Conservation (phyloP, 768 basidiomycete genomes). For the Termitomyces sp. region DNA sequence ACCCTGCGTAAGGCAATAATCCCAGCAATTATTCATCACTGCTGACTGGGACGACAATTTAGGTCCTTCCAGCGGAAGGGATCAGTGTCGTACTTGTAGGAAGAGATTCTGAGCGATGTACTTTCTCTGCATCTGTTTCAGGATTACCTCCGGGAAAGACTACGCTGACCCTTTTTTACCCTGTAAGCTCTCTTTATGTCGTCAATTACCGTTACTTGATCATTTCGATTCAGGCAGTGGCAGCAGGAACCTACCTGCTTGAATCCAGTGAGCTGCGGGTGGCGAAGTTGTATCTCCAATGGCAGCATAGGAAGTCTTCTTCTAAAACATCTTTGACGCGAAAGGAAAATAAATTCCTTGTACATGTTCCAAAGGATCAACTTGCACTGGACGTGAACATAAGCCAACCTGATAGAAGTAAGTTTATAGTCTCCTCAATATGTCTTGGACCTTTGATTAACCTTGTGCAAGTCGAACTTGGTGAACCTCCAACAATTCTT, state of each 20-base stretch:
- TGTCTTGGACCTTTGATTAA: not conserved
- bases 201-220: not conserved
- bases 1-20: conserved; percentile 53
- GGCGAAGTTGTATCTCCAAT: conserved; percentile 62
- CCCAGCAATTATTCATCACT: not conserved
- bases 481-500: conserved; percentile 47
- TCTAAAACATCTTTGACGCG: conserved; percentile 20
- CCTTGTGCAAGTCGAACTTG: conserved; percentile 54
- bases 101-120: conserved; percentile 56
- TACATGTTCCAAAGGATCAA: conserved; percentile 60
- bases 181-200: conserved; percentile 43
- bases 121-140: conserved; percentile 40
- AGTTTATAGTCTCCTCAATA: not conserved
- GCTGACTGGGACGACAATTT: conserved; percentile 1
- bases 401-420: conserved; percentile 49
- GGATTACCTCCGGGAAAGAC: conserved; percentile 57
- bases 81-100: conserved; percentile 58
- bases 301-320: conserved; percentile 42
- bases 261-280: conserved; percentile 66
- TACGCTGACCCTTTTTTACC: conserved; percentile 55
- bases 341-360: conserved; percentile 33
- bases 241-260: conserved; percentile 62
- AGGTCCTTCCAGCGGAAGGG: conserved; percentile 62
- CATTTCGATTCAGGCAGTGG: conserved; percentile 48
- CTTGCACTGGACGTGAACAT: conserved; percentile 61